Evolutionary conservation across 2,329 filamentous ascomycete genomes (phyloP).

Genomic region (Fusarium xylarioides): DNA sequence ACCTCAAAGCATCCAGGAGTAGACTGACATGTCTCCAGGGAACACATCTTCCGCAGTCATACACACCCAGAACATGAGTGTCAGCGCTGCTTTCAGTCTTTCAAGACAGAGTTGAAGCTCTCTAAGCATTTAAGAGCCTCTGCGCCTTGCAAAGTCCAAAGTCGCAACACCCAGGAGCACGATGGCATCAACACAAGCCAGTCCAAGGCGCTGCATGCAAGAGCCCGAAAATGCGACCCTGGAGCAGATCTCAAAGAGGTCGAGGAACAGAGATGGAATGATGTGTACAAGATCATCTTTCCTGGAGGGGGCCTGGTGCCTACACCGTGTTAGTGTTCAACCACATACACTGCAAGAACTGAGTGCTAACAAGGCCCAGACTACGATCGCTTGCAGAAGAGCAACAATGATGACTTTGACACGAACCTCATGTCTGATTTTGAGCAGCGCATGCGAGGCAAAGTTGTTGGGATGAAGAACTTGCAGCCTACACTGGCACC

Average conservation of each 20-base stretch:
- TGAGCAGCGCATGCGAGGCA: neutral
- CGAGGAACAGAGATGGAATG: constrained; percentile 25
- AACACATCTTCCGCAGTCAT: constrained; percentile 28
- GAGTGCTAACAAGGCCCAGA: constrained; percentile 14
- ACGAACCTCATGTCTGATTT: neutral
- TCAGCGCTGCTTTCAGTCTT: constrained; percentile 12
- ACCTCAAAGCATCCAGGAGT: neutral
- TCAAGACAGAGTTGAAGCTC: neutral
- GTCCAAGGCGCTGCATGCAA: constrained; percentile 2
- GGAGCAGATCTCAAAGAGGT: neutral
- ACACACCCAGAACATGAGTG: constrained; percentile 18
- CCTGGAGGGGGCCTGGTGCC: constrained; percentile 2
- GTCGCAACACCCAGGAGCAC: neutral
- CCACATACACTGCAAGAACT: neutral
- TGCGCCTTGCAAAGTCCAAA: constrained; percentile 6
- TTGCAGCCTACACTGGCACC: neutral
- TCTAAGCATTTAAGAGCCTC: constrained; percentile 2
- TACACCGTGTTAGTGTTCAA: constrained; percentile 25
- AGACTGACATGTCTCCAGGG: neutral
- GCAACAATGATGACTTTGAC: neutral
- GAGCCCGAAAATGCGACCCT: neutral
- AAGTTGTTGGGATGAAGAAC: neutral
- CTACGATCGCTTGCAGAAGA: neutral
- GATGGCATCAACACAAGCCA: constrained; percentile 20
- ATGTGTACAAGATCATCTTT: constrained; percentile 26